phyloP scores from a whole-genome alignment of 441 rosid species.

The Populus hybrid region DNA sequence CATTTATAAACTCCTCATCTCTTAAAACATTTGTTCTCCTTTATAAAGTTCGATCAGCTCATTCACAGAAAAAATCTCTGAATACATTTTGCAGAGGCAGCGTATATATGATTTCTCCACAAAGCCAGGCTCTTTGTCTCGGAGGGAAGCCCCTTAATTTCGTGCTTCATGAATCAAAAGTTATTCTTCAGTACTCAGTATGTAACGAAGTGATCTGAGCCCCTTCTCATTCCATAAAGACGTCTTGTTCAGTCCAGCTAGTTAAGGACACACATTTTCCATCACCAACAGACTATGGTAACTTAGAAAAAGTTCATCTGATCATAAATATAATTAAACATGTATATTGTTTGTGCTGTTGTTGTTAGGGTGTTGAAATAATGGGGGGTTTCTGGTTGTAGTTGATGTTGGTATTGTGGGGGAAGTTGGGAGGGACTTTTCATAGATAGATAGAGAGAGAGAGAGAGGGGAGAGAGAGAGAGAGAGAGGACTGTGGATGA shows the following conservation, averaged over 20 bases:
- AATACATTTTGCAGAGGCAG: not conserved
- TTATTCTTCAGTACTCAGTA: not conserved
- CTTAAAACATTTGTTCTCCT: not conserved
- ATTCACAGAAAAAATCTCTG: not conserved
- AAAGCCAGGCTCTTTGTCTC: not conserved
- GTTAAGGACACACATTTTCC: not conserved
- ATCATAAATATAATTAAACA: not conserved
- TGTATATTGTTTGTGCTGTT: not conserved
- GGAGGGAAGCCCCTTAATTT: not conserved
- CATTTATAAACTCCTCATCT: not conserved
- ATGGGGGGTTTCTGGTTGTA: conserved; percentile 8
- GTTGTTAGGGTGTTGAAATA: not conserved
- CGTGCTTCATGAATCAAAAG: not conserved
- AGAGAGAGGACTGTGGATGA: conserved; percentile 14
- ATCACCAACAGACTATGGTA: not conserved
- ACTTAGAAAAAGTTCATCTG: not conserved
- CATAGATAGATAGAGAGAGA: conserved; percentile 13
- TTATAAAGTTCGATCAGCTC: not conserved
- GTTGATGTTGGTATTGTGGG: conserved; percentile 43
- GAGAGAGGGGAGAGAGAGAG: not conserved
- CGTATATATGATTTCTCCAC: not conserved
- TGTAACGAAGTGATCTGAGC: not conserved
- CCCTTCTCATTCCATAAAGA: not conserved
- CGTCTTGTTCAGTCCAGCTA: not conserved
- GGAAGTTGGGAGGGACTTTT: conserved; percentile 55